Evolutionary conservation across 371 early-diverging fungal species (phyloP).

Genomic region (Phascolomyces articulosus): DNA sequence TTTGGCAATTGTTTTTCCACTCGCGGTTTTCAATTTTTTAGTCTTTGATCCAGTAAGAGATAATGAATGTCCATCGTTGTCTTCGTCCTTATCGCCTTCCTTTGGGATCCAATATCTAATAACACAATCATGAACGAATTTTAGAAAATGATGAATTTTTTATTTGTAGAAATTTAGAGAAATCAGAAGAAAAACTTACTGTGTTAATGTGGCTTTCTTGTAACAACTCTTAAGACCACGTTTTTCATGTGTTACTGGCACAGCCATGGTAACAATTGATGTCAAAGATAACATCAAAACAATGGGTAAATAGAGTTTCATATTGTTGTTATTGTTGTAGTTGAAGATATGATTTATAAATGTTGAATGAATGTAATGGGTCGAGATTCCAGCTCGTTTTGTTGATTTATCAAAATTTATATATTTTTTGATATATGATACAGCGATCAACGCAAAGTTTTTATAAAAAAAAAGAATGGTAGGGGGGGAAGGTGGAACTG

Average conservation of each 20-base stretch:
- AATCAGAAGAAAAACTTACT: conserved; percentile 2
- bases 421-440: neutral
- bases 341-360: neutral
- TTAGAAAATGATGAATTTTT: too few relatives aligned
- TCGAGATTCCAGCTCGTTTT: neutral
- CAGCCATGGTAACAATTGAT: conserved; percentile 12
- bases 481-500: neutral
- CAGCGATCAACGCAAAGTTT: conserved; percentile 12
- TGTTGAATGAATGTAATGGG: neutral
- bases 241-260: conserved; percentile 12
- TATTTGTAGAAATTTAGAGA: too few relatives aligned
- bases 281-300: conserved; percentile 5
- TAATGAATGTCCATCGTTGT: conserved; percentile 23
- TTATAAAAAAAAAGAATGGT: conserved; percentile 7
- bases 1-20: conserved; percentile 26
- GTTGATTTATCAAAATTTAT: too few relatives aligned
- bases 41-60: conserved; percentile 22
- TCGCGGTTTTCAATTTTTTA: conserved; percentile 15
- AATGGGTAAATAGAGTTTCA: neutral
- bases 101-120: conserved; percentile 34
- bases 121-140: neutral
- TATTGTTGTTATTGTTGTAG: neutral
- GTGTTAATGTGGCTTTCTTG: conserved; percentile 22
- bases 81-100: conserved; percentile 28
- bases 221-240: conserved; percentile 23